phyloP scores from a whole-genome alignment of 2,329 filamentous ascomycete species.

The Balansia obtecta region DNA sequence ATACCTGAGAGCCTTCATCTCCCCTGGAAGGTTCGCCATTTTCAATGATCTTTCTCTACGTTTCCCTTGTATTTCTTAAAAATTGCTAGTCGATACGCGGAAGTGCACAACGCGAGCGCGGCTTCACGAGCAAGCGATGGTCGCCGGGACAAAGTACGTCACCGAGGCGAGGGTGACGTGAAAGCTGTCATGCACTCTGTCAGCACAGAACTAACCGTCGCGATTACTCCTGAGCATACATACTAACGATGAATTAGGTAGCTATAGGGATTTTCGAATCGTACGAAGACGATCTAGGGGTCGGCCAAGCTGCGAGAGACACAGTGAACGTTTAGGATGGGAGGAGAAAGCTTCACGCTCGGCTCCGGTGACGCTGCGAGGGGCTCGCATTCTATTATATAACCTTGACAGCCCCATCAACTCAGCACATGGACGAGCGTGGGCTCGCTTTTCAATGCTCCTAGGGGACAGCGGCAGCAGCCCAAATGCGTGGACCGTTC shows the following conservation, averaged over 20 bases:
- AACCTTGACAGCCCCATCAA: background rate
- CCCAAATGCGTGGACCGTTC: background rate
- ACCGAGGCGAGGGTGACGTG: background rate
- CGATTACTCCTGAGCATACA: background rate
- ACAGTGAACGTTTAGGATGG: background rate
- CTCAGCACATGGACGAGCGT: background rate
- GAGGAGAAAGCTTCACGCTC: background rate
- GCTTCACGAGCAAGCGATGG: background rate
- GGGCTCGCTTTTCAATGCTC: background rate
- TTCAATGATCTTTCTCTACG: background rate
- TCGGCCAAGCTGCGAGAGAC: background rate
- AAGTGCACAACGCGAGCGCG: background rate
- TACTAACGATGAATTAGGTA: background rate
- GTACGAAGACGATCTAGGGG: background rate
- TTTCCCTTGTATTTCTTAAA: background rate
- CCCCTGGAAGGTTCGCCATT: conserved; percentile 32
- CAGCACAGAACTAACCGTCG: background rate
- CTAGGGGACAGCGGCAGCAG: background rate
- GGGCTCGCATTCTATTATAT: background rate
- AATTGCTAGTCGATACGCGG: background rate
- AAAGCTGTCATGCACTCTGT: background rate
- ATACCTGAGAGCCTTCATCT: conserved; percentile 51
- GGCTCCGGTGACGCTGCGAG: conserved; percentile 2
- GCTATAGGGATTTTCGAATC: background rate
- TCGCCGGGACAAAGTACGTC: background rate